Percentiles rank a stretch among this genome's conserved stretches.
Conservation (phyloP, 2,329 filamentous ascomycete species). For the Falciphora oryzae region DNA sequence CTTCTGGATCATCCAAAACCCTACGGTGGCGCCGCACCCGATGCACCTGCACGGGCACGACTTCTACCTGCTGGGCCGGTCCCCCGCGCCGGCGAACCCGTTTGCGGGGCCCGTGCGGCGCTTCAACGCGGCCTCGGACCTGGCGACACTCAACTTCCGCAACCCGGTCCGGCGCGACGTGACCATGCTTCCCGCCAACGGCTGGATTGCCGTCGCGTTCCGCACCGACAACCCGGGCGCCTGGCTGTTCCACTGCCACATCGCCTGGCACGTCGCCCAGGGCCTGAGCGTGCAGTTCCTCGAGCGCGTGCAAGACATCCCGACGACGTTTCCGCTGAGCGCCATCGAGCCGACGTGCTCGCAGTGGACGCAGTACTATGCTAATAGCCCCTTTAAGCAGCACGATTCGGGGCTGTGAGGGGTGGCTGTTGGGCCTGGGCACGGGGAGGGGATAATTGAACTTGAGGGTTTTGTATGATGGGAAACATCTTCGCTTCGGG, state of each 20-base stretch:
- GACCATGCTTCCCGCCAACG: slow-evolving; percentile 32
- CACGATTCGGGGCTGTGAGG: slow-evolving; percentile 14
- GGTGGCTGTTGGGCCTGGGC: not conserved
- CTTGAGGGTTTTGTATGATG: no score
- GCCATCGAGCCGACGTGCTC: slow-evolving; percentile 14
- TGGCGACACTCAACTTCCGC: slow-evolving; percentile 21
- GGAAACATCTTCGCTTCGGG: no score
- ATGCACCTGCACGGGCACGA: slow-evolving; percentile 24
- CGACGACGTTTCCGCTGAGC: slow-evolving; percentile 3
- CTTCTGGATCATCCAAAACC: slow-evolving; percentile 26
- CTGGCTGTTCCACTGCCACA: slow-evolving; percentile 41
- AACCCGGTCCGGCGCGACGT: slow-evolving; percentile 42
- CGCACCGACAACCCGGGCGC: slow-evolving; percentile 41
- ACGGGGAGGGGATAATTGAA: not conserved
- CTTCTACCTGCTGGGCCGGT: slow-evolving; percentile 21
- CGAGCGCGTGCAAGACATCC: slow-evolving; percentile 21
- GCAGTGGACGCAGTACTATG: slow-evolving; percentile 16
- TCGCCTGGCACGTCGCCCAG: slow-evolving; percentile 40
- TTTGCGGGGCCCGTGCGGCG: slow-evolving; percentile 8
- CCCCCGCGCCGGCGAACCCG: slow-evolving; percentile 11
- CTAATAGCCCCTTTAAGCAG: slow-evolving; percentile 11
- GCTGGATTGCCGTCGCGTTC: slow-evolving; percentile 41
- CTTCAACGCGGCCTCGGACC: slow-evolving; percentile 17
- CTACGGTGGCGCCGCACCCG: slow-evolving; percentile 20
- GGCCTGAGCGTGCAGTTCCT: slow-evolving; percentile 46